phyloP scores from a whole-genome alignment of 1,284 basidiomycete species.

The Naganishia liquefaciens region DNA sequence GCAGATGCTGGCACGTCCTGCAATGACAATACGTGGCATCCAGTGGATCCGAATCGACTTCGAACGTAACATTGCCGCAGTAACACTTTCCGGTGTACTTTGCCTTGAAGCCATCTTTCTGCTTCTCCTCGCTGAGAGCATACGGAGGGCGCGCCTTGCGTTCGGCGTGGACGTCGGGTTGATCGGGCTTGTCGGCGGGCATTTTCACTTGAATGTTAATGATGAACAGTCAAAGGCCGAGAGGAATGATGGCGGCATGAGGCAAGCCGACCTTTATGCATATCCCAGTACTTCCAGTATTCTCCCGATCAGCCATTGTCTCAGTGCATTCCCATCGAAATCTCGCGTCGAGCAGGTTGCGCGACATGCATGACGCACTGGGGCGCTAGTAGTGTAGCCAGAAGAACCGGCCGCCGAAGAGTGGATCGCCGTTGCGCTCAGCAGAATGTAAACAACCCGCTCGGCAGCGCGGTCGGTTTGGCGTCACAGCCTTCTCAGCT shows the following conservation, averaged over 20 bases:
- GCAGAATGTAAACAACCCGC: neutral
- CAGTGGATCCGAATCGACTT: constrained; percentile 32
- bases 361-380: neutral
- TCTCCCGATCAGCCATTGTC: neutral
- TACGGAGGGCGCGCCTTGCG: constrained; percentile 32
- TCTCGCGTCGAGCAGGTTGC: neutral
- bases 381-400: neutral
- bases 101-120: constrained; percentile 33
- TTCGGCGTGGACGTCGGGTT: constrained; percentile 29
- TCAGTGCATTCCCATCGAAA: constrained; percentile 1
- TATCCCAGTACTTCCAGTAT: too few species aligned
- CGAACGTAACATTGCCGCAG: constrained; percentile 34
- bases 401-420: neutral
- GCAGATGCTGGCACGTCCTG: constrained; percentile 29
- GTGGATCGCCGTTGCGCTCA: neutral
- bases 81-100: constrained; percentile 33
- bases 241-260: neutral
- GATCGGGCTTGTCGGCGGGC: constrained; percentile 29
- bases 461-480: neutral
- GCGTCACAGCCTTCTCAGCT: neutral
- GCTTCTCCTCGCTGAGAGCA: constrained; percentile 32
- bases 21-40: constrained; percentile 34
- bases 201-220: constrained; percentile 7
- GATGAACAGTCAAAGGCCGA: neutral
- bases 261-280: too few species aligned